phyloP scores from a whole-genome alignment of 306 rosid genomes.

The Dalbergia oliveri region DNA sequence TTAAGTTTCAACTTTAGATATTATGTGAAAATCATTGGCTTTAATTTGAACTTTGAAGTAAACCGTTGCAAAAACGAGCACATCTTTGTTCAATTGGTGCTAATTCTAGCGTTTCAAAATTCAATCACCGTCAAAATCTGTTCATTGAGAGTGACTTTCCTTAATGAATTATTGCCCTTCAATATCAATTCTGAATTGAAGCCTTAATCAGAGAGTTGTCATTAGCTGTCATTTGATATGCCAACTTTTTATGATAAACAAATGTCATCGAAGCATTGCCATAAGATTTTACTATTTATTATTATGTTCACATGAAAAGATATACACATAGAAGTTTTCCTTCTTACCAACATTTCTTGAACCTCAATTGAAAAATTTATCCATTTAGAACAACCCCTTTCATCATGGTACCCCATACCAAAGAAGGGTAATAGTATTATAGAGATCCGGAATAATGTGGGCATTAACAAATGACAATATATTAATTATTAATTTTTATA shows the following conservation, averaged over 20 bases:
- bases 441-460: no score
- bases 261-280: constrained; percentile 24
- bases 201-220: constrained; percentile 36
- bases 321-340: neutral
- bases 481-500: no score
- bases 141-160: neutral
- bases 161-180: no score
- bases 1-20: no score
- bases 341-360: constrained; percentile 18
- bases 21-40: neutral
- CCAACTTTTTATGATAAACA: constrained; percentile 28
- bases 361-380: constrained; percentile 1
- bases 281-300: no score
- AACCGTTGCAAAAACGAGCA: constrained; percentile 4
- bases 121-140: constrained; percentile 10
- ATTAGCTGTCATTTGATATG: constrained; percentile 42
- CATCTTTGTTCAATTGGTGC: neutral
- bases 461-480: no score
- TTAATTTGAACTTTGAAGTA: neutral
- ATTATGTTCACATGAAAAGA: neutral
- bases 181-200: constrained; percentile 18
- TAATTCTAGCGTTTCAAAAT: neutral
- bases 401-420: neutral
- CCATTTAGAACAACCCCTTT: constrained; percentile 3
- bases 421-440: no score